Conservation (phyloP, 1,284 basidiomycete species). For the Takashimella koratensis region DNA sequence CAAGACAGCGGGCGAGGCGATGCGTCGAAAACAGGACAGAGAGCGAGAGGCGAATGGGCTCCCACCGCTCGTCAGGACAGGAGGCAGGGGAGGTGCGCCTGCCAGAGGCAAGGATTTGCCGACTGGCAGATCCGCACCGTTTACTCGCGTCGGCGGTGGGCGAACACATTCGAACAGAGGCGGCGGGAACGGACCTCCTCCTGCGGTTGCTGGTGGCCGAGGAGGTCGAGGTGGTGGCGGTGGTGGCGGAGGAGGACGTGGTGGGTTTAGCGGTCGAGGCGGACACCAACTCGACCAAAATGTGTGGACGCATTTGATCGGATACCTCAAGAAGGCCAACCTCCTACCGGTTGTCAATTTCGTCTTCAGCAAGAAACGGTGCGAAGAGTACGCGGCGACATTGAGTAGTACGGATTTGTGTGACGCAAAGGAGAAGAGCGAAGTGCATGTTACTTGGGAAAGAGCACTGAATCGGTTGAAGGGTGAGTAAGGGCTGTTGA, state of each 20-base stretch:
- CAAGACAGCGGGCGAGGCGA: conserved; percentile 81
- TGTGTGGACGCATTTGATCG: conserved; percentile 88
- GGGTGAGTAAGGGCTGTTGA: conserved; percentile 54
- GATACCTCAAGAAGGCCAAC: conserved; percentile 75
- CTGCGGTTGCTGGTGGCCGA: conserved; percentile 10
- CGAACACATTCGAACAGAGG: conserved; percentile 42
- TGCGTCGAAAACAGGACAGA: conserved; percentile 93
- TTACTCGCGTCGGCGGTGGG: conserved; percentile 37
- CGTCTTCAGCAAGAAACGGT: conserved; percentile 93
- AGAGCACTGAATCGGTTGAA: conserved; percentile 86
- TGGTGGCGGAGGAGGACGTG: conserved; percentile 54
- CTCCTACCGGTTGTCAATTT: conserved; percentile 95
- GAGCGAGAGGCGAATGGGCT: conserved; percentile 91
- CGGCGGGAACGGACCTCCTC: conserved; percentile 40
- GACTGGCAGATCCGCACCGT: conserved; percentile 41
- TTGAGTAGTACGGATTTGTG: conserved; percentile 86
- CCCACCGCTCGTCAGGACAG: conserved; percentile 71
- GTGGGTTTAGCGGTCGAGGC: conserved; percentile 52
- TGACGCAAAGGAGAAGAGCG: conserved; percentile 83
- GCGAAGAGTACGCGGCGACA: conserved; percentile 92
- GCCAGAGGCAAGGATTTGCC: conserved; percentile 38
- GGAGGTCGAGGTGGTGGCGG: conserved; percentile 51
- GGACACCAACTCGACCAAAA: conserved; percentile 79
- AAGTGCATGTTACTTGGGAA: conserved; percentile 92
- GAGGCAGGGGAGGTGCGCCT: conserved; percentile 65